Percentiles rank a stretch among this genome's conserved stretches.
These are phyloP conservation scores for Schwanniomyces etchellsii DNA, from an alignment of 1,139 yeast genomes.

Conservation along the genomic window DNA sequence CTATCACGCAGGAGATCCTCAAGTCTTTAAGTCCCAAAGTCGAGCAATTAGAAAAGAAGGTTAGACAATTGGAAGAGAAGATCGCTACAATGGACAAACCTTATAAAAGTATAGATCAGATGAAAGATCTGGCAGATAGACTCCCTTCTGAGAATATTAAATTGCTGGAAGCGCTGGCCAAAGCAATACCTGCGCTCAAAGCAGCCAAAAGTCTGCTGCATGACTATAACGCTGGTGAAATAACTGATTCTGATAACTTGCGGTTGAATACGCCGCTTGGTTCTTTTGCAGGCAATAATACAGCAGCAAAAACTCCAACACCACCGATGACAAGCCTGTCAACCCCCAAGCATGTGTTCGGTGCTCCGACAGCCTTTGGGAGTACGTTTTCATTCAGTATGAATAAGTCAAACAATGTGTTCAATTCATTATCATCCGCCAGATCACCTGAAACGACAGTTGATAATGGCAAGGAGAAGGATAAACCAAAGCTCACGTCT, in stretches of 20 bases:
- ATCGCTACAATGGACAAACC: no score
- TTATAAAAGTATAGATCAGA: no score
- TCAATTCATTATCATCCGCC: conserved; percentile 23
- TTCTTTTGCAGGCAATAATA: conserved; percentile 13
- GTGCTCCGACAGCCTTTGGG: conserved; percentile 22
- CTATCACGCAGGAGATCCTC: conserved; percentile 13
- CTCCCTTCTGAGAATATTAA: no score
- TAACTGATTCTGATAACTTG: no score
- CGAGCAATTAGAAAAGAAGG: conserved; percentile 12
- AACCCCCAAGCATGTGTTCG: conserved; percentile 31
- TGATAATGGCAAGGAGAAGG: conserved; percentile 4
- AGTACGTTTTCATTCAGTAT: conserved; percentile 5
- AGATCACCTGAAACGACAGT: no score
- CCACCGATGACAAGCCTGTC: conserved; percentile 5
- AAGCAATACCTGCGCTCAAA: no score
- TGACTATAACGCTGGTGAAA: no score
- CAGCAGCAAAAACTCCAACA: conserved; percentile 7
- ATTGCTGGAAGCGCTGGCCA: no score
- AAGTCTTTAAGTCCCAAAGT: conserved; percentile 16
- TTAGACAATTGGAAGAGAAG: conserved; percentile 28
- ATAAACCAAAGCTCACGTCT: conserved; percentile 8
- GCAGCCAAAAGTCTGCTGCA: no score
- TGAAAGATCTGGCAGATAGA: no score
- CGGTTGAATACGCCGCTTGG: conserved; percentile 16
- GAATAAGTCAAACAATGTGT: conserved; percentile 29